These are phyloP conservation scores for Xylaria sp. DNA, from an alignment of 2,329 filamentous ascomycete species.

Conservation along the genomic window DNA sequence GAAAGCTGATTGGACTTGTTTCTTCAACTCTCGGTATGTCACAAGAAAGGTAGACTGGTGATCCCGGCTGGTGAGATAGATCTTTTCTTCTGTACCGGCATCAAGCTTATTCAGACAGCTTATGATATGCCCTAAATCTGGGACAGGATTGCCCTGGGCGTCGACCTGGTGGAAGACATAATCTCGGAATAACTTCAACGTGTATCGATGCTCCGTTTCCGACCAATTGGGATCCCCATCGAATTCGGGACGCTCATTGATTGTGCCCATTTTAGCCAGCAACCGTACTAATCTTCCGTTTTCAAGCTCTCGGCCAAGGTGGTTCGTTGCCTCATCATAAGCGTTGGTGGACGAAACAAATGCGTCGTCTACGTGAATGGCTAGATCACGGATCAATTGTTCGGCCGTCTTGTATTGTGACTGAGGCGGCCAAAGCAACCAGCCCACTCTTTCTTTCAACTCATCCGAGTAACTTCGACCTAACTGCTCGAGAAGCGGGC, in stretches of 20 bases:
- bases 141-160: slow-evolving; percentile 79
- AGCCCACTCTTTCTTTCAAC: slow-evolving; percentile 80
- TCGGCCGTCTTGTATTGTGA: slow-evolving; percentile 75
- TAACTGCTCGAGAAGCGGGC: slow-evolving; percentile 79
- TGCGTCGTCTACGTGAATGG: slow-evolving; percentile 77
- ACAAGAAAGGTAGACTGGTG: slow-evolving; percentile 90
- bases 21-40: slow-evolving; percentile 88
- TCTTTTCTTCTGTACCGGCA: slow-evolving; percentile 85
- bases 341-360: slow-evolving; percentile 84
- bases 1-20: slow-evolving; percentile 67
- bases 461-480: slow-evolving; percentile 79
- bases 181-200: slow-evolving; percentile 93
- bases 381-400: slow-evolving; percentile 80
- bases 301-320: slow-evolving; percentile 83
- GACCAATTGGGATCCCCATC: slow-evolving; percentile 84
- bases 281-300: slow-evolving; percentile 87
- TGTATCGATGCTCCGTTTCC: slow-evolving; percentile 91
- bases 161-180: slow-evolving; percentile 98
- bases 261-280: slow-evolving; percentile 81
- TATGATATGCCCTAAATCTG: slow-evolving; percentile 89
- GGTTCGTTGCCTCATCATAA: slow-evolving; percentile 77
- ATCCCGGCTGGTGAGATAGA: slow-evolving; percentile 87
- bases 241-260: slow-evolving; percentile 90
- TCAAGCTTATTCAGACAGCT: slow-evolving; percentile 91
- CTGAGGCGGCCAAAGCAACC: slow-evolving; percentile 77